A percentile compares a stretch with the other conserved stretches of the same genome.
These are phyloP conservation scores for Murraya paniculata DNA, from an alignment of 345 rosid genomes.

Conservation along the genomic window DNA sequence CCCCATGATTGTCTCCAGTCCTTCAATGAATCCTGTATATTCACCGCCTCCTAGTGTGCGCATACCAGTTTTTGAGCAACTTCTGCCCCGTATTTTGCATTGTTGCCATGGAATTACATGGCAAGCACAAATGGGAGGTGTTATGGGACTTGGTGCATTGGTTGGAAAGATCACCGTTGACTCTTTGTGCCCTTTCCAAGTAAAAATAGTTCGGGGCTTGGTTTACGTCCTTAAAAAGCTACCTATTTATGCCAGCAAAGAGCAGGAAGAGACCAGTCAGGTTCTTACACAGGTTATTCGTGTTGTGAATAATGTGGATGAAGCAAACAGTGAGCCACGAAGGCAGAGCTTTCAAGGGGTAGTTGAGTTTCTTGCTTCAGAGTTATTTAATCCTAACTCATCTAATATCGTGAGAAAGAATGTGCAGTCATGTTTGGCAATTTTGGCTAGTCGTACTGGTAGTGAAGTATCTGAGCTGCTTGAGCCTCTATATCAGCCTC, in stretches of 20 bases:
- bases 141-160: slow-evolving; percentile 94
- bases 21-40: slow-evolving; percentile 98
- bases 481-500: slow-evolving; percentile 77
- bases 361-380: slow-evolving; percentile 89
- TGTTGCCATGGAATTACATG: slow-evolving; percentile 97
- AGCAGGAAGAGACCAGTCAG: slow-evolving; percentile 98
- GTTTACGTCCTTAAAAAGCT: slow-evolving; percentile 91
- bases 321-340: slow-evolving; percentile 90
- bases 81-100: slow-evolving; percentile 93
- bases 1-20: slow-evolving; percentile 97
- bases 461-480: slow-evolving; percentile 98
- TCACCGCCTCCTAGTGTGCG: slow-evolving; percentile 92
- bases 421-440: slow-evolving; percentile 92
- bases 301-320: slow-evolving; percentile 94
- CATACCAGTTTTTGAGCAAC: slow-evolving; percentile 95
- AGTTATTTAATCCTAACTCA: slow-evolving; percentile 85
- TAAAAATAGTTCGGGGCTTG: slow-evolving; percentile 76
- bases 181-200: slow-evolving; percentile 85
- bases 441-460: slow-evolving; percentile 97
- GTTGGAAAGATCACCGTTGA: slow-evolving; percentile 99
- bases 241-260: slow-evolving; percentile 89
- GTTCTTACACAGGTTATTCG: slow-evolving; percentile 98
- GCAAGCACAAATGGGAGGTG: slow-evolving; percentile 99
- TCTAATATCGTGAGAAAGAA: slow-evolving; percentile 87
- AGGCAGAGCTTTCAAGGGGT: slow-evolving; percentile 93